Base-by-base conservation (phyloP, 2,329 filamentous ascomycete genomes). In the Xylaria sp. region DNA sequence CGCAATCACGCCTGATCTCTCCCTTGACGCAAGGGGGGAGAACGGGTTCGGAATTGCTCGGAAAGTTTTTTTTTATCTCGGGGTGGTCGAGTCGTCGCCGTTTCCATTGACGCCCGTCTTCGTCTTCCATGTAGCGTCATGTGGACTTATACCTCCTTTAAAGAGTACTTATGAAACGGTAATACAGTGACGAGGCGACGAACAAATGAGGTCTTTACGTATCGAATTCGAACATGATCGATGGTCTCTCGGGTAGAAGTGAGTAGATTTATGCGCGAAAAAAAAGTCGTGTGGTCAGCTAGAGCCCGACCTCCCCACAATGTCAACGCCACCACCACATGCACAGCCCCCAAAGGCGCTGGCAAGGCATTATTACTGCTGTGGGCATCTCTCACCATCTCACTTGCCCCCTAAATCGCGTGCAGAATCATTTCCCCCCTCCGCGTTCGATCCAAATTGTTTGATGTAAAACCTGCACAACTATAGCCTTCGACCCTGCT, bases 51-150 rank as follows among this genome's bases (percentile, higher is more conserved):
- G 25, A 35, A 35, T 7, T 9, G 19, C 25, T 51, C 19, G 12
- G 49, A 1, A 17, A 35, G 15, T n/a, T n/a, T 45, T 42, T 7
- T 28, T 15, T 19, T 15, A 19, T 40, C 21, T 56, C 43, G 42
- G 53, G 4, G 14, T 31, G 31, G 43, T 47, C 28, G 42, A 56
- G 43, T 56, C 53, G 42, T 56, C 33, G 53, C 12, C 53, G 53
- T 56, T 56, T 56, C 19, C 31, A 15, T 15, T 25, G 12, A 28
- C 53, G 53, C 31, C 12, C 19, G 53, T 43, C 50, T 31, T 56
- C 53, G n/a, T n/a, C n/a, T n/a, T n/a, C n/a, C 53, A 56, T 56
- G 28, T 33, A 28, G 51, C 38, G 51, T 28, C 38, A 54, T 45
- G n/a, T n/a, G n/a, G n/a, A n/a, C n/a, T n/a, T n/a, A n/a, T n/a